phyloP scores from a whole-genome alignment of 2,329 filamentous ascomycete species.

The Aureobasidium sp. region DNA sequence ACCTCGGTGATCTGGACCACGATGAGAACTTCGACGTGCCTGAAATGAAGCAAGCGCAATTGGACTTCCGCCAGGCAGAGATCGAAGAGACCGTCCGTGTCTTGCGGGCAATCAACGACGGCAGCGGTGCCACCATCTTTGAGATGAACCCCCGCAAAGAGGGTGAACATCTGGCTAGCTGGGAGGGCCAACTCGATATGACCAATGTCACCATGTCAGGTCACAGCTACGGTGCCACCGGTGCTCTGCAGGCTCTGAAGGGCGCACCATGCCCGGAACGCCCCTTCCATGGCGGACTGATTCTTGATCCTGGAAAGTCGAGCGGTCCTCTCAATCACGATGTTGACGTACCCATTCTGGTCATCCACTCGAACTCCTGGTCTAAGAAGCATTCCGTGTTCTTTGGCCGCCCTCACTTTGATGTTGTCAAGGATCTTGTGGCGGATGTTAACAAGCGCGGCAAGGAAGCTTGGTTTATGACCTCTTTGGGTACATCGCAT shows the following conservation, averaged over 20 bases:
- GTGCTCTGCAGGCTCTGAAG: constrained; percentile 54
- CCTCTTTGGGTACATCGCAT: constrained; percentile 39
- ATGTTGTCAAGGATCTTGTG: constrained; percentile 53
- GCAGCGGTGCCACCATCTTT: constrained; percentile 30
- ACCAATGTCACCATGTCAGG: constrained; percentile 52
- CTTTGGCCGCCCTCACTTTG: constrained; percentile 58
- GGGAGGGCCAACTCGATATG: constrained; percentile 49
- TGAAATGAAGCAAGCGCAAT: constrained; percentile 37
- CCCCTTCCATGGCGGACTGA: constrained; percentile 51
- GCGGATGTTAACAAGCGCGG: constrained; percentile 37
- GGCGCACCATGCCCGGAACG: constrained; percentile 37
- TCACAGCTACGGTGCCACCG: constrained; percentile 61
- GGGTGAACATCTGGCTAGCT: constrained; percentile 43
- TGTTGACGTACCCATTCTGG: constrained; percentile 51
- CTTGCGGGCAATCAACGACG: constrained; percentile 34
- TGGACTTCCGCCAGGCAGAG: constrained; percentile 40
- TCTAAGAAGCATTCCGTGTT: constrained; percentile 51
- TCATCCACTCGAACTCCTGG: constrained; percentile 61
- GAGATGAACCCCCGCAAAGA: constrained; percentile 43
- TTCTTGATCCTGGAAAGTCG: constrained; percentile 60
- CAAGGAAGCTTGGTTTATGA: constrained; percentile 40
- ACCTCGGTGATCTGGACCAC: constrained; percentile 19
- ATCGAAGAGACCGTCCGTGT: constrained; percentile 40
- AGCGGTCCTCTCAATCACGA: constrained; percentile 56
- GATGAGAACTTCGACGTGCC: constrained; percentile 20